Evolutionary conservation across 31 red algal genomes (phyloP).

Genomic region (Pterothamnion heteromorphum): DNA sequence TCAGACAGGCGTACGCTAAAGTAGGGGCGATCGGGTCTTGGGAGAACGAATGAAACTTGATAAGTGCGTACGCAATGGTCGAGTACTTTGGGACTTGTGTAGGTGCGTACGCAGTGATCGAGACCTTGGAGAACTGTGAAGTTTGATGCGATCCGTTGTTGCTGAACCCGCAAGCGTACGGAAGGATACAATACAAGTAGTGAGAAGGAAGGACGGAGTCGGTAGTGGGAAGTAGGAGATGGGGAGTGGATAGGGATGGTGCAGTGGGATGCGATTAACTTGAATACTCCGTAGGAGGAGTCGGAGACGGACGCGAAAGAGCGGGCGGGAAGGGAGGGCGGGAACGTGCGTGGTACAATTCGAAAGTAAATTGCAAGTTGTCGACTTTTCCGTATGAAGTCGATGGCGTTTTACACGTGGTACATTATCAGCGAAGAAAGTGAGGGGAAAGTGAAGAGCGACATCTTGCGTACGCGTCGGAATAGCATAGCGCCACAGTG

Average conservation of each 20-base stretch:
- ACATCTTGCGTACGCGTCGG: too few species aligned
- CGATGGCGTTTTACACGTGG: neutral
- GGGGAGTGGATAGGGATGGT: neutral
- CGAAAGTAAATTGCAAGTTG: neutral
- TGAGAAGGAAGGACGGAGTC: neutral
- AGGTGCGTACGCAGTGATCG: too few species aligned
- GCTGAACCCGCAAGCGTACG: neutral
- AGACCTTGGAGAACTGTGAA: too few species aligned
- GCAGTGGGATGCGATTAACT: neutral
- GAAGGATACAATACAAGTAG: neutral
- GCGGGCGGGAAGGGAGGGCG: neutral
- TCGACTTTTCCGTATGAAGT: neutral
- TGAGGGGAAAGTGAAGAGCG: too few species aligned
- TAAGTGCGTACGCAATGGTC: neutral
- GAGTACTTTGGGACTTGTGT: neutral
- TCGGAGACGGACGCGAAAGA: neutral
- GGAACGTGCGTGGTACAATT: neutral
- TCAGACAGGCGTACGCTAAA: neutral
- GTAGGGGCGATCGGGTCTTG: neutral
- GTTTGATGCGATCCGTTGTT: neutral
- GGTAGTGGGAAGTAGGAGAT: neutral
- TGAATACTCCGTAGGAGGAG: neutral
- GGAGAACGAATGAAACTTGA: neutral
- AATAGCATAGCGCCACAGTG: too few species aligned
- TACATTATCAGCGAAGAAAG: neutral